phyloP scores from a whole-genome alignment of 169 alveolate species.

The Eimeria falciformis region DNA sequence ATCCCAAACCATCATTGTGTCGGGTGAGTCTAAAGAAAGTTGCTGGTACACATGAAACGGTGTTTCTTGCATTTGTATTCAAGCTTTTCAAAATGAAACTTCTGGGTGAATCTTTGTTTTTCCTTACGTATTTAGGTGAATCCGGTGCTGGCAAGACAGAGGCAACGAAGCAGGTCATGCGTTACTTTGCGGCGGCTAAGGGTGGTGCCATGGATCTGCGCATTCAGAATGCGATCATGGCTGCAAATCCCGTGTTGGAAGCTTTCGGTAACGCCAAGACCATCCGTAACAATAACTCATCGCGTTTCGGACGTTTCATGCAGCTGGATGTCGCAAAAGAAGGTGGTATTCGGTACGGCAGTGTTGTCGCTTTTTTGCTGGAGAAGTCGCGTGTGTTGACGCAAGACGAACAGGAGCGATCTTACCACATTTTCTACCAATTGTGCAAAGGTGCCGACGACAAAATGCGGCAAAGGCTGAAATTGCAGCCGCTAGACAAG shows the following conservation, averaged over 20 bases:
- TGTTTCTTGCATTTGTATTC: neutral
- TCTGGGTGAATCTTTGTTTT: neutral
- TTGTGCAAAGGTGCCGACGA: conserved; percentile 92
- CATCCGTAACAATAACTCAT: conserved; percentile 91
- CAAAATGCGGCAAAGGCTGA: conserved; percentile 84
- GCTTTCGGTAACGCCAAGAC: conserved; percentile 96
- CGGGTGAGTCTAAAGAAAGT: conserved; percentile 83
- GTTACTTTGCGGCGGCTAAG: conserved; percentile 80
- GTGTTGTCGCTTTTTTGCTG: conserved; percentile 85
- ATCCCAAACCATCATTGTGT: conserved; percentile 96
- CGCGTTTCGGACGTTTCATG: conserved; percentile 97
- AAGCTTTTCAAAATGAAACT: too few species aligned
- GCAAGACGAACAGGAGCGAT: conserved; percentile 95
- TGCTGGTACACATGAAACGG: neutral
- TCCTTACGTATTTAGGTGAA: conserved; percentile 94
- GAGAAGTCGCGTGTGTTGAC: conserved; percentile 87
- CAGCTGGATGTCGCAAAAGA: conserved; percentile 89
- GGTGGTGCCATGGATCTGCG: conserved; percentile 77
- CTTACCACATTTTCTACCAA: conserved; percentile 98
- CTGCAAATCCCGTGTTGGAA: conserved; percentile 93
- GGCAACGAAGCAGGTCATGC: conserved; percentile 90
- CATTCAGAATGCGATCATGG: conserved; percentile 86
- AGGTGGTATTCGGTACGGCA: conserved; percentile 79
- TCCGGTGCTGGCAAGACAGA: conserved; percentile 99
- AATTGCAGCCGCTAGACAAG: conserved; percentile 83